These are phyloP conservation scores for Pleurotus sapidus DNA, from an alignment of 768 basidiomycete genomes.

Conservation along the genomic window DNA sequence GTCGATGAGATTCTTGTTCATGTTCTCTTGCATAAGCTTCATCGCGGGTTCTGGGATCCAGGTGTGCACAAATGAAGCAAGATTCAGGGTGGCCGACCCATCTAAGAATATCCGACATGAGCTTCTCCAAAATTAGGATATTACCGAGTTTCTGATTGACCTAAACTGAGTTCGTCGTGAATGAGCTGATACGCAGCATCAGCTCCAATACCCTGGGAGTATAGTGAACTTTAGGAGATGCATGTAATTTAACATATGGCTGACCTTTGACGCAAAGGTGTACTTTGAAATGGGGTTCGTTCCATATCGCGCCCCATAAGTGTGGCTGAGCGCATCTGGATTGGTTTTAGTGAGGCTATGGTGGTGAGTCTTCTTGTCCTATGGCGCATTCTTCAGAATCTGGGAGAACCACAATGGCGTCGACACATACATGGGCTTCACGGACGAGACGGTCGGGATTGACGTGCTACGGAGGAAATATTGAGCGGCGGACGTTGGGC, in stretches of 20 bases:
- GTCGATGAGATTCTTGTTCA: constrained; percentile 64
- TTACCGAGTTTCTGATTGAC: constrained; percentile 31
- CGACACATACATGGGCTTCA: constrained; percentile 43
- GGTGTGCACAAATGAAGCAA: constrained; percentile 62
- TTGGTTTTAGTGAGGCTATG: constrained; percentile 31
- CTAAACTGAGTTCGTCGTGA: constrained; percentile 58
- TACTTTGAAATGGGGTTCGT: constrained; percentile 73
- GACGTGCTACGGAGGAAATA: constrained; percentile 45
- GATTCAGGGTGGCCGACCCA: constrained; percentile 58
- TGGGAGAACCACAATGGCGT: neutral
- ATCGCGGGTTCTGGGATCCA: constrained; percentile 47
- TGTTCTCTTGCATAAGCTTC: constrained; percentile 58
- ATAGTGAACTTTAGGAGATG: too few species aligned
- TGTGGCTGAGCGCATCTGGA: constrained; percentile 30
- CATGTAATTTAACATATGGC: neutral
- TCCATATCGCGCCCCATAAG: constrained; percentile 64
- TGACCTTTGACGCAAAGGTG: constrained; percentile 53
- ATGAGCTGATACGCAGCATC: constrained; percentile 56
- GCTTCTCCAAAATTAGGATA: neutral
- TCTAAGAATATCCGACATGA: constrained; percentile 31
- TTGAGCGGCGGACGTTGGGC: neutral
- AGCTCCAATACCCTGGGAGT: constrained; percentile 48
- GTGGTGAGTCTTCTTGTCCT: constrained; percentile 46
- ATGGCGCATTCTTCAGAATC: constrained; percentile 1
- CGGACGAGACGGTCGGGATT: constrained; percentile 65